Conservation (phyloP, 2,329 filamentous ascomycete species). For the Plectosphaerella sp. region DNA sequence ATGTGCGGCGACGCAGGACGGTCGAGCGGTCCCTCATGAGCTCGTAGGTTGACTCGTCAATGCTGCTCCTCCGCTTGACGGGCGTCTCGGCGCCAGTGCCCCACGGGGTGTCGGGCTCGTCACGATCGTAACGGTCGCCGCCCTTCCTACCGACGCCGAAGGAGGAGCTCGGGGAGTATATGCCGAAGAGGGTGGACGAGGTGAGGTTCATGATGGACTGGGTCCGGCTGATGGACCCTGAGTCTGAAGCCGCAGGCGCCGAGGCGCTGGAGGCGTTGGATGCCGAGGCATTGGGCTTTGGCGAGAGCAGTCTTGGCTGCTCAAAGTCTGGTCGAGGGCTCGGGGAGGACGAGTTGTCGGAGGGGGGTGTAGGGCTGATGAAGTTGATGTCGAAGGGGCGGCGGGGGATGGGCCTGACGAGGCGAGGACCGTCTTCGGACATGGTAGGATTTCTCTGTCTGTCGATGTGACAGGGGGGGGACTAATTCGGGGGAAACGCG, state of each 20-base stretch:
- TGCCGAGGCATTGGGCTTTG: conserved; percentile 17
- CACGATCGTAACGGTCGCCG: conserved; percentile 44
- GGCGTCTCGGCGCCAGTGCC: conserved; percentile 74
- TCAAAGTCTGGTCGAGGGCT: conserved; percentile 42
- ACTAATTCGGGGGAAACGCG: neutral
- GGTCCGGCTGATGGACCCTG: conserved; percentile 56
- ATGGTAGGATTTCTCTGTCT: conserved; percentile 15
- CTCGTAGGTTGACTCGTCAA: conserved; percentile 40
- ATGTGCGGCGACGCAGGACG: conserved; percentile 26
- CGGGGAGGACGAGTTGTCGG: conserved; percentile 27
- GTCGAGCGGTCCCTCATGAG: conserved; percentile 36
- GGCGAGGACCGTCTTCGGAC: conserved; percentile 42
- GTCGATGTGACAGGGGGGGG: neutral
- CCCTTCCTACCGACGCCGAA: conserved; percentile 14
- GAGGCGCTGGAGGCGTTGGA: conserved; percentile 29
- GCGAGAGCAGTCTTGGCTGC: conserved; percentile 2
- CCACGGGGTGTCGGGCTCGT: conserved; percentile 68
- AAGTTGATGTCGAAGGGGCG: conserved; percentile 63
- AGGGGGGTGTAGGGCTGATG: conserved; percentile 39
- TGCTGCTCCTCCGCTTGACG: conserved; percentile 29
- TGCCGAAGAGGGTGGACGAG: conserved; percentile 83
- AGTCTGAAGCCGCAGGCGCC: conserved; percentile 15
- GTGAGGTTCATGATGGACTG: conserved; percentile 83
- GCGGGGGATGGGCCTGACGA: conserved; percentile 67
- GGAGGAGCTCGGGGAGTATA: conserved; percentile 69